Base-by-base conservation (phyloP, 2,329 filamentous ascomycete species). In the Claviceps quebecensis region DNA sequence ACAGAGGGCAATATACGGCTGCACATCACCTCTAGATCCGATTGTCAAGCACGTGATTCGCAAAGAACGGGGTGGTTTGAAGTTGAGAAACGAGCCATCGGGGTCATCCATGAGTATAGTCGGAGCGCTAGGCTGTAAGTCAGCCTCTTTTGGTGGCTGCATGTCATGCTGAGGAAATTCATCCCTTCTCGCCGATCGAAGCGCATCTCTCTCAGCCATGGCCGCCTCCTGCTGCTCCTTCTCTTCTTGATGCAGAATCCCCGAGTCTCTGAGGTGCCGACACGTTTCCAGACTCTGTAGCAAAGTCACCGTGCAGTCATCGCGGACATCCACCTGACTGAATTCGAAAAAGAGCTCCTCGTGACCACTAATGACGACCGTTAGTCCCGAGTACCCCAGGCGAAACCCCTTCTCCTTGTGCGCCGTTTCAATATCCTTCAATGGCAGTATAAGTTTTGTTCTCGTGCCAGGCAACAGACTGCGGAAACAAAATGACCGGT, bases 301-400 rank as follows among this genome's bases (percentile, higher is more conserved):
- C 17, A 96, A 67, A 5, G 86, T 94, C 34, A 95, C 79, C 2
- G 85, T 81, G 62, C 90, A 96, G 65, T 97, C 91, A 61, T 98
- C 91, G 51, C 93, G 82, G 52, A 83, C 75, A 37, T 89, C 89
- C 1, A 78, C 72, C 47, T 83, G 78, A 49, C 79, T 78, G 62
- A 97, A 97, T 64, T 98, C 91, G 61, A 98, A 97, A 66, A 97
- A 97, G 1, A 98, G 71, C 66, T 97, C 93, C 64, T 97, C 93
- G 55, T 96, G 88, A 0, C 90, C 93, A 50, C 86, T 83, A 56
- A 98, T 94, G 4, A 95, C 86, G n/a, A 97, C 73, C 0, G 95
- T 88, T 41, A 98, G 76, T 5, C 90, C 93, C 19, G 87, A 85
- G 59, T 95, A 96, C 6, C 89, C 87, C 60, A 95, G 86, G 1